Conservation (phyloP, 2,329 filamentous ascomycete species). For the Calonectria henricotiae region DNA sequence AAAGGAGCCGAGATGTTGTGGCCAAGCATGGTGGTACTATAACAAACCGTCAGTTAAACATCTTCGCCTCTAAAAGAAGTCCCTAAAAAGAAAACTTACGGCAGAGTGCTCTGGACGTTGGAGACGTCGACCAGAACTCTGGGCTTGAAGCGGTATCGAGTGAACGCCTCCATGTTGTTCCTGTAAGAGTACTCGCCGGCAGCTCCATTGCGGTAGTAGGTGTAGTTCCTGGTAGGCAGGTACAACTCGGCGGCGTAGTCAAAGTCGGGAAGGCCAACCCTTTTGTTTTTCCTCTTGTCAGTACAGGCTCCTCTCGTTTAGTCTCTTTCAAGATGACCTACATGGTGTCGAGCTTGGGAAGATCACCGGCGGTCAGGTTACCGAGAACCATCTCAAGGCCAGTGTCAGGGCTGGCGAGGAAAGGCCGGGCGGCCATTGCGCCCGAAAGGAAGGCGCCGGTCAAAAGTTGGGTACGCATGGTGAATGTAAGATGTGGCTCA, state of each 20-base stretch:
- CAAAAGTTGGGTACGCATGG: conserved; percentile 49
- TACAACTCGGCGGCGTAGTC: conserved; percentile 68
- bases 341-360: conserved; percentile 64
- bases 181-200: conserved; percentile 72
- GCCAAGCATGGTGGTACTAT: conserved; percentile 67
- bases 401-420: conserved; percentile 65
- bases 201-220: conserved; percentile 73
- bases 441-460: conserved; percentile 55
- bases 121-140: conserved; percentile 68
- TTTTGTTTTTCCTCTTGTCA: background rate
- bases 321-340: background rate
- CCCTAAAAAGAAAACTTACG: conserved; percentile 42
- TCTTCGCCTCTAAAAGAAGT: background rate
- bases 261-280: conserved; percentile 69
- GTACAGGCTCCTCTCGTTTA: background rate
- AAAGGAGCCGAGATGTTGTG: conserved; percentile 71
- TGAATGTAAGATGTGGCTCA: conserved; percentile 35
- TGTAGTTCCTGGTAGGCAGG: conserved; percentile 66
- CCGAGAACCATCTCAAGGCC: conserved; percentile 61
- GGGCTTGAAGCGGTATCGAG: conserved; percentile 66
- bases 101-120: conserved; percentile 59
- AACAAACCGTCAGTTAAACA: conserved; percentile 23
- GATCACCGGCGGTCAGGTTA: conserved; percentile 55
- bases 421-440: conserved; percentile 62
- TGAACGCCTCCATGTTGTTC: conserved; percentile 71